Percentiles rank a stretch among this genome's conserved stretches.
Evolutionary conservation across 768 basidiomycete genomes (phyloP).

Genomic region (Boletus vinaceobasis): DNA sequence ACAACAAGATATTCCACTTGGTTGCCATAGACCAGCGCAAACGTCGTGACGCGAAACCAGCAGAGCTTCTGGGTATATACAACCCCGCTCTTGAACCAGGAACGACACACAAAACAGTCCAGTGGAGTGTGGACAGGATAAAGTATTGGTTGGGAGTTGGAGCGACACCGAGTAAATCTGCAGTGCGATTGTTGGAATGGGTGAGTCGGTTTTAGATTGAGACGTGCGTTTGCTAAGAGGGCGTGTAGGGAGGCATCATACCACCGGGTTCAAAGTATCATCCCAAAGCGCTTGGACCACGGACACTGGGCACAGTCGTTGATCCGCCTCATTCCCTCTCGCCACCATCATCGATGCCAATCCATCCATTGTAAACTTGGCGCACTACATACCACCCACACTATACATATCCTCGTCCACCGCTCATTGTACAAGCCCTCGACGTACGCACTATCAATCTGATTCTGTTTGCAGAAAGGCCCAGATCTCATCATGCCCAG

Average conservation of each 20-base stretch:
- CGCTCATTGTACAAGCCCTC: slow-evolving; percentile 7
- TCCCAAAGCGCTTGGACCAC: slow-evolving; percentile 32
- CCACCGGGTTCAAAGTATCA: slow-evolving; percentile 56
- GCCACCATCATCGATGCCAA: neutral
- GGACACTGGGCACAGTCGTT: neutral
- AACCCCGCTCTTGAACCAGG: slow-evolving; percentile 59
- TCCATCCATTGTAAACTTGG: neutral
- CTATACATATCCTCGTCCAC: neutral
- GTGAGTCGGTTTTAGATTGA: slow-evolving; percentile 38
- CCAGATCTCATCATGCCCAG: slow-evolving; percentile 55
- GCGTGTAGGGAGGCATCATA: slow-evolving; percentile 57
- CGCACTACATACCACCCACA: neutral
- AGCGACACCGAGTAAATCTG: slow-evolving; percentile 76
- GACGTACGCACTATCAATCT: slow-evolving; percentile 16
- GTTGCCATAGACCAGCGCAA: slow-evolving; percentile 75
- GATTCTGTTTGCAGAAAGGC: slow-evolving; percentile 20
- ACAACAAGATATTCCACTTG: slow-evolving; percentile 77
- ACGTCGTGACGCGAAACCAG: slow-evolving; percentile 78
- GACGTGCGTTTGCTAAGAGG: slow-evolving; percentile 5
- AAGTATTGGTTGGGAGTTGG: slow-evolving; percentile 86
- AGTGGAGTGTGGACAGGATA: slow-evolving; percentile 91
- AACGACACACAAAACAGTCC: slow-evolving; percentile 63
- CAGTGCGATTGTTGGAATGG: slow-evolving; percentile 71
- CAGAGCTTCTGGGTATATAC: slow-evolving; percentile 84
- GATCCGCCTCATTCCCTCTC: neutral